Evolutionary conservation across 176 grass and related monocot genomes (phyloP).

Genomic region (Musa beccarii): DNA sequence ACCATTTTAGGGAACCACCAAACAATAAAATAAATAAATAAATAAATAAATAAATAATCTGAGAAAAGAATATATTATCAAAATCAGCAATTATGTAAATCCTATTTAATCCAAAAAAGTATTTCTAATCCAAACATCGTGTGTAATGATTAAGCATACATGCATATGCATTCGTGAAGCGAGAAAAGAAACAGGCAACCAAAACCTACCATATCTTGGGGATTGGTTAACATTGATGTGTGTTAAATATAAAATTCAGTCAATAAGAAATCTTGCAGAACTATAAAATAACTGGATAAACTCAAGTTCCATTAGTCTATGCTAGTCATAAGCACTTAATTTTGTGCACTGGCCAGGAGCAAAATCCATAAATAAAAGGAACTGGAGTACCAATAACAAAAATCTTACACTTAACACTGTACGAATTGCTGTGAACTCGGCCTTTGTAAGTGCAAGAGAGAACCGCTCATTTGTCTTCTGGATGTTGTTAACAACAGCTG

Average conservation of each 20-base stretch:
- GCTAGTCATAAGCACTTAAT: not conserved
- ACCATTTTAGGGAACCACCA: not conserved
- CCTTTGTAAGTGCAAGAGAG: conserved; percentile 65
- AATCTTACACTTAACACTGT: conserved; percentile 72
- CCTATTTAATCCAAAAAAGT: not conserved
- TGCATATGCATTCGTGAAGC: not conserved
- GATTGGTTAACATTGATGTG: not conserved
- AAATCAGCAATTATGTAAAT: no score
- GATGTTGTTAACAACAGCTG: conserved; percentile 58
- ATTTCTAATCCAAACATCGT: not conserved
- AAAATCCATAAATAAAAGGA: conserved; percentile 11
- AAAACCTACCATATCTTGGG: not conserved
- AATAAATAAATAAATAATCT: not conserved
- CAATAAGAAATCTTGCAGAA: not conserved
- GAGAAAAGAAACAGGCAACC: not conserved
- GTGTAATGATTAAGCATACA: not conserved
- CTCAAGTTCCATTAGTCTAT: not conserved
- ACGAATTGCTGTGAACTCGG: conserved; percentile 82
- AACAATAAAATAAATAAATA: not conserved
- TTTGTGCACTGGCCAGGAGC: not conserved
- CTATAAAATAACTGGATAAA: not conserved
- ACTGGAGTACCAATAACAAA: not conserved
- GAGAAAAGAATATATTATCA: not conserved
- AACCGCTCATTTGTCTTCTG: conserved; percentile 67
- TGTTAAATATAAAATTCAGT: not conserved